These are phyloP conservation scores for Maudiozyma saulgeensis DNA, from an alignment of 805 yeast species.

Conservation along the genomic window DNA sequence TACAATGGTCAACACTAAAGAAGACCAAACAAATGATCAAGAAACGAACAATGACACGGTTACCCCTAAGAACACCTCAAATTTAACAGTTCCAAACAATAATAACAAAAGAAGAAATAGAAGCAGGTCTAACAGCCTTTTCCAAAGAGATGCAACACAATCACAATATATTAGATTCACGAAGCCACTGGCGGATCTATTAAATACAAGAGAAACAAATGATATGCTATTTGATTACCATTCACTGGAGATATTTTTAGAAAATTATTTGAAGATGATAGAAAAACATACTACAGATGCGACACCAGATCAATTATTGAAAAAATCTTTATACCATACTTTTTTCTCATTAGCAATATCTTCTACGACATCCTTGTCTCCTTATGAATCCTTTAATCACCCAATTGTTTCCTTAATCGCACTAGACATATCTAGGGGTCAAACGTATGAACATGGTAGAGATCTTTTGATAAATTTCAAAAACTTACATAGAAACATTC, in stretches of 20 bases:
- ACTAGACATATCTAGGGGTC: constrained; percentile 34
- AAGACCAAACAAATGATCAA: neutral
- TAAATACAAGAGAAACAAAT: constrained; percentile 22
- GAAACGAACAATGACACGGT: neutral
- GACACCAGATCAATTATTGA: constrained; percentile 27
- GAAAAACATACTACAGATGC: constrained; percentile 19
- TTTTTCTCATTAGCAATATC: constrained; percentile 47
- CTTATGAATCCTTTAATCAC: constrained; percentile 81
- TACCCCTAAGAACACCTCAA: neutral
- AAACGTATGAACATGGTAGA: constrained; percentile 43
- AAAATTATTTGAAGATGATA: constrained; percentile 25
- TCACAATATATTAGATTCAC: constrained; percentile 43
- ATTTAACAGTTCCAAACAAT: neutral
- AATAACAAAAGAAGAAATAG: constrained; percentile 8
- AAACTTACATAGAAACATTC: constrained; percentile 33
- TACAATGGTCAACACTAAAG: neutral
- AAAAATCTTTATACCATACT: constrained; percentile 44
- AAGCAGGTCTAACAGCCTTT: constrained; percentile 25
- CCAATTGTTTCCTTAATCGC: constrained; percentile 71
- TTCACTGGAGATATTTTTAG: constrained; percentile 31
- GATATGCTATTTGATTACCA: constrained; percentile 28
- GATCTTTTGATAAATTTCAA: constrained; percentile 46
- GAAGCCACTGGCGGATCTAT: constrained; percentile 30
- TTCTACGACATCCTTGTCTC: constrained; percentile 50
- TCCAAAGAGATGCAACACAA: constrained; percentile 26